These are phyloP conservation scores for Acidomyces sp. DNA, from an alignment of 495 filamentous ascomycete genomes.

Conservation along the genomic window DNA sequence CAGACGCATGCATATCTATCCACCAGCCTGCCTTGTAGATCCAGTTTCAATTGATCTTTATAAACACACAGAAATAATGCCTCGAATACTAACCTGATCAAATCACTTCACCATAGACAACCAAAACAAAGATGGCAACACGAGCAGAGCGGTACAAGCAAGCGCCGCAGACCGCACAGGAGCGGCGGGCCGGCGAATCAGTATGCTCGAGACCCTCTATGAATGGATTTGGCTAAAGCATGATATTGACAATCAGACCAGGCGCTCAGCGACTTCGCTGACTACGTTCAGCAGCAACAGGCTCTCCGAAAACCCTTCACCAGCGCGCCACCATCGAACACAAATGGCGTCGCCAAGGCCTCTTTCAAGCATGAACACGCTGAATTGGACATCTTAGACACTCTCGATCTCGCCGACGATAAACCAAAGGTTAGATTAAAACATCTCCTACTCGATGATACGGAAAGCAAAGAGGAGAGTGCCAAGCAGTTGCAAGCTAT, in stretches of 20 bases:
- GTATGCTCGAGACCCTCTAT: no score
- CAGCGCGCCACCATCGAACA: constrained; percentile 14
- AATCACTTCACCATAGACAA: neutral
- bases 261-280: constrained; percentile 93
- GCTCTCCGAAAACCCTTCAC: constrained; percentile 38
- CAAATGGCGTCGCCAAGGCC: constrained; percentile 23
- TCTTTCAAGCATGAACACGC: constrained; percentile 56
- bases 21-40: no score
- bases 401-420: constrained; percentile 66
- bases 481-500: constrained; percentile 47
- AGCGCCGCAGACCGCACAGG: constrained; percentile 53
- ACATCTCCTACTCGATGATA: constrained; percentile 56
- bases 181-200: constrained; percentile 74
- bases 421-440: constrained; percentile 55
- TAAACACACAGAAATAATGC: constrained; percentile 13
- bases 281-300: constrained; percentile 94
- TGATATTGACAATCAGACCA: constrained; percentile 22
- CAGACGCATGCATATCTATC: no score
- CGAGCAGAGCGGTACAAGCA: constrained; percentile 27
- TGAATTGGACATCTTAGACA: constrained; percentile 85
- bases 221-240: neutral
- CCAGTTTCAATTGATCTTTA: neutral
- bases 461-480: constrained; percentile 46
- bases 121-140: constrained; percentile 41
- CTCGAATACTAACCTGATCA: constrained; percentile 17